phyloP scores from a whole-genome alignment of 2,329 filamentous ascomycete species.

The Pseudogymnoascus sp. region DNA sequence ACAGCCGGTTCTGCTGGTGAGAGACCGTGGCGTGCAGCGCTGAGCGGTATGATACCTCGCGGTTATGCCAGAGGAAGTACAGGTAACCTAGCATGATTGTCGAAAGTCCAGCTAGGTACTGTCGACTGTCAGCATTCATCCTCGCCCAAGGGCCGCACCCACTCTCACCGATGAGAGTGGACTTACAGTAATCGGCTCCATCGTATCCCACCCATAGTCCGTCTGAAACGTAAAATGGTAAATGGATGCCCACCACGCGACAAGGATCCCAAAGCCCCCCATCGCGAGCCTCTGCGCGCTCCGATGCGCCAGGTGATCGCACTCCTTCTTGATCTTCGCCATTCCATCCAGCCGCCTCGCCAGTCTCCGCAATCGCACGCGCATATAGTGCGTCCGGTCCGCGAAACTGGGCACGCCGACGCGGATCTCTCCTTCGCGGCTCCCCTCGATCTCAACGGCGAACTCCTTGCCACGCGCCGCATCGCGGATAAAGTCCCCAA shows the following conservation, averaged over 20 bases:
- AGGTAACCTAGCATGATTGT: slow-evolving; percentile 84
- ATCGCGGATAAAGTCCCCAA: slow-evolving; percentile 89
- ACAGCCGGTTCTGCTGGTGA: slow-evolving; percentile 65
- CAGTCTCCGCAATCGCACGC: slow-evolving; percentile 65
- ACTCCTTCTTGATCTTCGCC: slow-evolving; percentile 69
- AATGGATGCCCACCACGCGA: slow-evolving; percentile 69
- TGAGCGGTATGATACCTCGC: slow-evolving; percentile 76
- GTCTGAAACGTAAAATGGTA: slow-evolving; percentile 66
- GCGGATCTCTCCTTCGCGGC: slow-evolving; percentile 51
- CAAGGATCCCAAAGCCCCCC: slow-evolving; percentile 64
- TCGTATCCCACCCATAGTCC: slow-evolving; percentile 77
- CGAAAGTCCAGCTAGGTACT: slow-evolving; percentile 73
- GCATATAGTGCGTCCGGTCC: slow-evolving; percentile 83
- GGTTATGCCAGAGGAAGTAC: slow-evolving; percentile 89
- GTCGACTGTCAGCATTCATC: slow-evolving; percentile 8
- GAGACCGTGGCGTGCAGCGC: slow-evolving; percentile 83
- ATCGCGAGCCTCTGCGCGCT: slow-evolving; percentile 72
- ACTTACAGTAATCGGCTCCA: slow-evolving; percentile 69
- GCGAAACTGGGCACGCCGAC: slow-evolving; percentile 80
- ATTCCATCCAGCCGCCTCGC: slow-evolving; percentile 59
- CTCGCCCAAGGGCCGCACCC: not conserved
- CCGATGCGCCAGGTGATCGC: slow-evolving; percentile 67
- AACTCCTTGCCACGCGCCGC: slow-evolving; percentile 79
- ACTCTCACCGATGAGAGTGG: not conserved
- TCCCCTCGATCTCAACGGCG: slow-evolving; percentile 70